Evolutionary conservation across 192 early-diverging fungal species (phyloP).

Genomic region (Chytriomyces sp.): DNA sequence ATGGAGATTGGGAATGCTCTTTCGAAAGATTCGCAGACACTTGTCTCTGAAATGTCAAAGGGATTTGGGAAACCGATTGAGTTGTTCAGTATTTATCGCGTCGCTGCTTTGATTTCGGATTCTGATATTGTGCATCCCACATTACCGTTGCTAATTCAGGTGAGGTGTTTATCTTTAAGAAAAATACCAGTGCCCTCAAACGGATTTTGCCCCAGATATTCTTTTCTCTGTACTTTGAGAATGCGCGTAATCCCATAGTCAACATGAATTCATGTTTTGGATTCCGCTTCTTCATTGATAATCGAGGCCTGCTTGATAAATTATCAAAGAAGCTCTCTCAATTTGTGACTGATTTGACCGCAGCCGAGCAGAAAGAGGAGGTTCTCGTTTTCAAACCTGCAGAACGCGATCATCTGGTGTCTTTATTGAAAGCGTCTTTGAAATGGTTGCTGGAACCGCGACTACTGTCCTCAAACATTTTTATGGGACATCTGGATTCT

Average conservation of each 20-base stretch:
- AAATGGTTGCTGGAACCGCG: slow-evolving; percentile 31
- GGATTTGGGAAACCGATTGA: slow-evolving; percentile 34
- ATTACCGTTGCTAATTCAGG: slow-evolving; percentile 33
- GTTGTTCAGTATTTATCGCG: slow-evolving; percentile 37
- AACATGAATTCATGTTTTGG: slow-evolving; percentile 37
- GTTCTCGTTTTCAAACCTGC: neutral
- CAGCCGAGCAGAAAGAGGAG: neutral
- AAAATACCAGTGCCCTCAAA: too few relatives aligned
- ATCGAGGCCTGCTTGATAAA: slow-evolving; percentile 21
- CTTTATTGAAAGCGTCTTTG: slow-evolving; percentile 4
- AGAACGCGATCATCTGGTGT: neutral
- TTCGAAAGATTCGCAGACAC: slow-evolving; percentile 21
- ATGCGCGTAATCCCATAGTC: slow-evolving; percentile 2
- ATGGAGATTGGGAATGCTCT: slow-evolving; percentile 26
- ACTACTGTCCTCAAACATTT: slow-evolving; percentile 27
- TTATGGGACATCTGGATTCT: slow-evolving; percentile 10
- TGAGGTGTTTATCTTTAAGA: slow-evolving; percentile 1
- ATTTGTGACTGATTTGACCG: neutral
- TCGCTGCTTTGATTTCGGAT: slow-evolving; percentile 10
- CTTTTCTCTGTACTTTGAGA: slow-evolving; percentile 50
- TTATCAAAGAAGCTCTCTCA: slow-evolving; percentile 13
- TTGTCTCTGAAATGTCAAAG: slow-evolving; percentile 4
- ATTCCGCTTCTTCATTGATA: slow-evolving; percentile 37
- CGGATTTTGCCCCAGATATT: slow-evolving; percentile 32
- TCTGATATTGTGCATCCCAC: slow-evolving; percentile 27